Base-by-base conservation (phyloP, 2,329 filamentous ascomycete genomes). In the Neurospora sp. region DNA sequence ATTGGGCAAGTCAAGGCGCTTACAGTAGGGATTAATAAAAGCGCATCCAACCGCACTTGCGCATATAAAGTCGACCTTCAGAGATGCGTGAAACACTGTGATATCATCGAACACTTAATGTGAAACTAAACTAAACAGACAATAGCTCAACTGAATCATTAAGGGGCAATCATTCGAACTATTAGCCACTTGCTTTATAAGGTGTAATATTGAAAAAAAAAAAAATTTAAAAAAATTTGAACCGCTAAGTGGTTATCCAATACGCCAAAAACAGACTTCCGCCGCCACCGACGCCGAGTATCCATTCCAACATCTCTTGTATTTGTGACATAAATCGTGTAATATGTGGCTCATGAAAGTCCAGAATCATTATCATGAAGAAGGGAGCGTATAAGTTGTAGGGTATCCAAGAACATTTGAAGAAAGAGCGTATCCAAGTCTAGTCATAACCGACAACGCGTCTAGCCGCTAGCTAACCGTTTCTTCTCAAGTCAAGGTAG, bases 401-500 rank as follows among this genome's bases (percentile, higher is more conserved):
- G 15, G 52, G 23, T 62, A 62, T 62, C 23, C 52, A n/a, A 36
- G 1, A 33, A 8, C 11, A 23, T 28, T 28, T 15, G 1, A 28
- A 52, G 11, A 52, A 11, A 23, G 2, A 52, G 6, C 19, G 3
- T 7, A 28, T 28, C 46, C 19, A 23, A 62, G 23, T 33, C 52
- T 62, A 36, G 13, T 9, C 19, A 17, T 9, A 33, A 10, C 15
- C 5, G 2, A 10, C 28, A 36, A 36, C 23, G 15, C 52, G 13
- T 62, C 23, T 10, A 62, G 52, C 52, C 28, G 36, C 28, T 36
- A 62, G 28, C 28, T 62, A 15, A 36, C 23, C 23, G 15, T 36
- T 62, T 8, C 52, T 9, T 17, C 33, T 73, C 68, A 92, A 67
- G 90, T 93, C 73, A 92, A 80, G 68, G 90, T 92, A 68, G 86